Conservation (phyloP, 306 rosid genomes). For the Canavalia ensiformis region DNA sequence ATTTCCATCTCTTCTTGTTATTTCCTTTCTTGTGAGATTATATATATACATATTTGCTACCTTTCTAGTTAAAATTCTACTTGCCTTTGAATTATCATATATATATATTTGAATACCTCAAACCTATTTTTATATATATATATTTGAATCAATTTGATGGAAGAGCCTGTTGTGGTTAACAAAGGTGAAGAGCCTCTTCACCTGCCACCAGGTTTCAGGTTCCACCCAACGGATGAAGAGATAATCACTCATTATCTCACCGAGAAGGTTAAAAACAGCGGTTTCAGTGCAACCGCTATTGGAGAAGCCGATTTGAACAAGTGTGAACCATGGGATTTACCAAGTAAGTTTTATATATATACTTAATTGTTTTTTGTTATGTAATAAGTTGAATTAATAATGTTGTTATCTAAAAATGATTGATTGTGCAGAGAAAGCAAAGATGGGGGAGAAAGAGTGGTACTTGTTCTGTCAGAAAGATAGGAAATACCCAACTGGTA, state of each 20-base stretch:
- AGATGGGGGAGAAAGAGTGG: slow-evolving; percentile 99
- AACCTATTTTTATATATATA: background rate
- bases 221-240: slow-evolving; percentile 94
- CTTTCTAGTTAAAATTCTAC: background rate
- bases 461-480: slow-evolving; percentile 90
- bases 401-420: background rate
- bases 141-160: slow-evolving; percentile 47
- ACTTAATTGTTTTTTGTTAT: background rate
- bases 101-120: background rate
- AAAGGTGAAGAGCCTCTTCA: slow-evolving; percentile 61
- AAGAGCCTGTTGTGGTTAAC: slow-evolving; percentile 65
- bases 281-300: slow-evolving; percentile 77
- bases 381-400: background rate
- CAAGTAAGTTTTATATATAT: slow-evolving; percentile 56
- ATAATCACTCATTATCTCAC: slow-evolving; percentile 73
- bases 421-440: slow-evolving; percentile 71
- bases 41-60: background rate
- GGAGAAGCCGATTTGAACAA: slow-evolving; percentile 94
- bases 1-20: background rate
- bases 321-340: slow-evolving; percentile 97
- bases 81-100: background rate
- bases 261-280: slow-evolving; percentile 66
- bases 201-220: slow-evolving; percentile 95
- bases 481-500: slow-evolving; percentile 95
- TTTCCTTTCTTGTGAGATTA: background rate